These are phyloP conservation scores for Kitagawia praeruptora DNA, from an alignment of 129 eudicot species.

Conservation along the genomic window DNA sequence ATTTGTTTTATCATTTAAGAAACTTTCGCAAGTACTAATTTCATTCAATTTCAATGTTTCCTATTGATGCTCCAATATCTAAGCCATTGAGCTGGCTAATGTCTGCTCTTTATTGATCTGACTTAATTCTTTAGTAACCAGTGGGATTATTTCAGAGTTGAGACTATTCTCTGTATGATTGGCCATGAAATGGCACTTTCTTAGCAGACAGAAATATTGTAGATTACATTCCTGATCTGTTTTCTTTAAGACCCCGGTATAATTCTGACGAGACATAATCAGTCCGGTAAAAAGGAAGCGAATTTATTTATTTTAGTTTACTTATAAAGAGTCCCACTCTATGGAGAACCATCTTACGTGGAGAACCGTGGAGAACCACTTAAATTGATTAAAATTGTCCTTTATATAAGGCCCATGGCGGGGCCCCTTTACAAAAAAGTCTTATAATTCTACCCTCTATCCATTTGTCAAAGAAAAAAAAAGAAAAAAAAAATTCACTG, in stretches of 20 bases:
- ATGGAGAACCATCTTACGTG: too few species aligned
- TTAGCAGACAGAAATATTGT: background rate
- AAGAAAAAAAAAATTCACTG: too few species aligned
- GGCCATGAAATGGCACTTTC: conserved; percentile 11
- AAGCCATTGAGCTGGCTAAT: conserved; percentile 43
- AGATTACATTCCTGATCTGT: background rate
- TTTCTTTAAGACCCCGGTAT: background rate
- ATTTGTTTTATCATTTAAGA: conserved; percentile 18
- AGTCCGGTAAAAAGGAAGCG: background rate
- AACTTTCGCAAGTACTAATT: conserved; percentile 9
- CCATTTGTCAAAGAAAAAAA: too few species aligned
- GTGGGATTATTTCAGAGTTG: conserved; percentile 31
- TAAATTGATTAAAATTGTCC: too few species aligned
- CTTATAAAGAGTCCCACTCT: too few species aligned
- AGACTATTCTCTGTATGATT: conserved; percentile 29
- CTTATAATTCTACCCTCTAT: too few species aligned
- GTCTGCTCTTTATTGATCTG: conserved; percentile 44
- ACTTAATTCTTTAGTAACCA: conserved; percentile 20
- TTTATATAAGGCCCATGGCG: too few species aligned
- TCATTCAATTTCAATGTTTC: conserved; percentile 26
- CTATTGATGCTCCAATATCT: conserved; percentile 29
- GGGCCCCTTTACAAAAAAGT: too few species aligned
- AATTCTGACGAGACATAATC: background rate
- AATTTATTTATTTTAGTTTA: background rate
- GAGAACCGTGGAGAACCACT: too few species aligned